These are phyloP conservation scores for Hymenoscyphus fraxineus DNA, from an alignment of 2,329 filamentous ascomycete genomes.

Conservation along the genomic window DNA sequence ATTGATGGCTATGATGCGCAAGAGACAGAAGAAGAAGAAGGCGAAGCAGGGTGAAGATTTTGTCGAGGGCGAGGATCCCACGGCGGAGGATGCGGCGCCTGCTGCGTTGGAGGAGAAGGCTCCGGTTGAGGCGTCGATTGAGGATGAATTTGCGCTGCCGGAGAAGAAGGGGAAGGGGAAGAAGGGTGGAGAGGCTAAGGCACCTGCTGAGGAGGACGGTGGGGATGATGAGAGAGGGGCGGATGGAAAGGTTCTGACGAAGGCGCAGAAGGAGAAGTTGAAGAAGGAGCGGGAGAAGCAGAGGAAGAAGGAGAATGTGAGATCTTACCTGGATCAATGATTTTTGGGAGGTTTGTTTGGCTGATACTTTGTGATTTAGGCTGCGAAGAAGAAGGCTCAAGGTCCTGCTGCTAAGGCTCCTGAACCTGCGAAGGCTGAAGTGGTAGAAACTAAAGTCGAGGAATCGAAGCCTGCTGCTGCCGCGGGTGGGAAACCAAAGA, in stretches of 20 bases:
- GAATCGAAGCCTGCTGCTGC: constrained; percentile 43
- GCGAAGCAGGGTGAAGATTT: constrained; percentile 68
- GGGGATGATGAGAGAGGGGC: constrained; percentile 50
- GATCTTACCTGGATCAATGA: constrained; percentile 23
- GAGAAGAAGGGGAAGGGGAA: constrained; percentile 68
- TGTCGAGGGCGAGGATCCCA: constrained; percentile 63
- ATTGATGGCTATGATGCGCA: constrained; percentile 74
- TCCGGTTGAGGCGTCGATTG: constrained; percentile 74
- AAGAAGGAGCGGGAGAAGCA: constrained; percentile 99
- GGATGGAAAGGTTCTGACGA: constrained; percentile 75
- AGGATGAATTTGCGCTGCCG: constrained; percentile 80
- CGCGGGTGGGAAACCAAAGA: constrained; percentile 76
- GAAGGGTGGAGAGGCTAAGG: constrained; percentile 46
- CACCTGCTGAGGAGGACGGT: constrained; percentile 36
- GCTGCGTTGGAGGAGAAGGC: constrained; percentile 56
- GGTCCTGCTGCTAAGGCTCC: constrained; percentile 51
- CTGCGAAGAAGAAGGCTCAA: constrained; percentile 75
- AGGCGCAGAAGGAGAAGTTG: constrained; percentile 96
- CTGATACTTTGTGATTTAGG: constrained; percentile 45
- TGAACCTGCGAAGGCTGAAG: constrained; percentile 48
- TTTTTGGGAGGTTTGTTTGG: not conserved
- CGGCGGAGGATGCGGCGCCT: constrained; percentile 44
- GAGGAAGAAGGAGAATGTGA: constrained; percentile 94
- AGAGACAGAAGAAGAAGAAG: constrained; percentile 74
- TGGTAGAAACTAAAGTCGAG: constrained; percentile 29